Percentiles rank a stretch among this genome's conserved stretches.
Evolutionary conservation across 2,329 filamentous ascomycete genomes (phyloP).

Genomic region (Magnaporthales sp.): DNA sequence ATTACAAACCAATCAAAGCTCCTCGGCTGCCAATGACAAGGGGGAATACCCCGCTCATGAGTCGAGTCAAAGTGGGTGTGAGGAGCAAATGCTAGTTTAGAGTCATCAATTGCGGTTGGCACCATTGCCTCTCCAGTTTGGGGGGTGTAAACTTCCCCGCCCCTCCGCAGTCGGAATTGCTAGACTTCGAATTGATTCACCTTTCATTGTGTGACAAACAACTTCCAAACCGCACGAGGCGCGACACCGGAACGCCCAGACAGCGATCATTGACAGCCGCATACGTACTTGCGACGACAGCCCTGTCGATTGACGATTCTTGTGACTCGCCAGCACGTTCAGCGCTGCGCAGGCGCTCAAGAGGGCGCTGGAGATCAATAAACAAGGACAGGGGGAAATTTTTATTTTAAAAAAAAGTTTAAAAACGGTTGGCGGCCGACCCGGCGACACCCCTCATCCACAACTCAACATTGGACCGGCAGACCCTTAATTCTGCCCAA

Average conservation of each 20-base stretch:
- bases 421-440: not conserved
- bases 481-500: not conserved
- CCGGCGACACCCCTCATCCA: not conserved
- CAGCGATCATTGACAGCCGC: not conserved
- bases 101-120: not conserved
- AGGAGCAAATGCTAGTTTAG: not conserved
- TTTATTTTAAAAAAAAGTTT: too few species aligned
- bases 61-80: not conserved
- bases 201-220: not conserved
- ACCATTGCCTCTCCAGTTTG: not conserved
- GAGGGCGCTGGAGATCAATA: not conserved
- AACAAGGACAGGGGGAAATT: not conserved
- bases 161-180: constrained; percentile 1
- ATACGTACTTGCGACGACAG: not conserved
- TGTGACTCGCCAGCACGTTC: not conserved
- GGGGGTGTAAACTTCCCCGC: not conserved
- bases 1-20: not conserved
- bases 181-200: constrained; percentile 1
- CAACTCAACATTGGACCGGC: not conserved
- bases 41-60: not conserved
- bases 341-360: not conserved
- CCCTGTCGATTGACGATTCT: not conserved
- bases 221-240: not conserved
- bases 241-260: constrained; percentile 1
- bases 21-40: not conserved